phyloP scores from a whole-genome alignment of 2,329 filamentous ascomycete genomes.

The Aspergillus sp. region DNA sequence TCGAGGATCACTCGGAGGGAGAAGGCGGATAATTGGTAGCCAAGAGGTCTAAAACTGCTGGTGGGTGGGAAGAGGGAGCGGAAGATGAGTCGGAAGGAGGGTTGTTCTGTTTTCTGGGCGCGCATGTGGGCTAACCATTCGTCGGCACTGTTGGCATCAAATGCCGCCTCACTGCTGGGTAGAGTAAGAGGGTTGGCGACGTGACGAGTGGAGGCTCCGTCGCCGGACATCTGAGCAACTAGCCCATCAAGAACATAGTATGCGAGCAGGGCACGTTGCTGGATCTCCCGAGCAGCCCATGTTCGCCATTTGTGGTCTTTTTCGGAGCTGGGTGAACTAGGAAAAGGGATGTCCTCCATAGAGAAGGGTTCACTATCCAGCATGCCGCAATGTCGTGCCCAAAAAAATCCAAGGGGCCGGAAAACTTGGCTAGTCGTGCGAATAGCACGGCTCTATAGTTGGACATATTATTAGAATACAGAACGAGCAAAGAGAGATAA shows the following conservation, averaged over 20 bases:
- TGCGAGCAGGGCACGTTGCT: conserved; percentile 45
- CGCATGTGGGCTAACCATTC: conserved; percentile 44
- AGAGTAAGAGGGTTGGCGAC: conserved; percentile 43
- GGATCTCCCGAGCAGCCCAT: conserved; percentile 47
- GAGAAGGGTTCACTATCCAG: conserved; percentile 38
- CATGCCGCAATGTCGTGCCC: conserved; percentile 49
- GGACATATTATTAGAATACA: not conserved
- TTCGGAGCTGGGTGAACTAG: conserved; percentile 31
- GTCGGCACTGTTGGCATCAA: conserved; percentile 41
- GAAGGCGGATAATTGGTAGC: conserved; percentile 41
- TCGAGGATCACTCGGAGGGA: conserved; percentile 46
- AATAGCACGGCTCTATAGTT: conserved; percentile 39
- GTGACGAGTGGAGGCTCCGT: conserved; percentile 44
- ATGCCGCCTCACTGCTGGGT: conserved; percentile 42
- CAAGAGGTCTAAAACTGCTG: conserved; percentile 28
- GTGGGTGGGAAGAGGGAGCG: conserved; percentile 40
- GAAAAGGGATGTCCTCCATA: conserved; percentile 34
- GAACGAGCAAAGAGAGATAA: not conserved
- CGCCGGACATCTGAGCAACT: conserved; percentile 46
- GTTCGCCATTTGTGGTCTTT: conserved; percentile 44
- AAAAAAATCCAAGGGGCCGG: conserved; percentile 46
- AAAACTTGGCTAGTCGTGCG: conserved; percentile 48
- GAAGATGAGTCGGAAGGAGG: conserved; percentile 44
- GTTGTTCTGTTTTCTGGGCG: conserved; percentile 28
- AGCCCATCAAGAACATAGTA: conserved; percentile 49